phyloP scores from a whole-genome alignment of 1,139 yeast species.

The Debaryomycetaceae sp. region DNA sequence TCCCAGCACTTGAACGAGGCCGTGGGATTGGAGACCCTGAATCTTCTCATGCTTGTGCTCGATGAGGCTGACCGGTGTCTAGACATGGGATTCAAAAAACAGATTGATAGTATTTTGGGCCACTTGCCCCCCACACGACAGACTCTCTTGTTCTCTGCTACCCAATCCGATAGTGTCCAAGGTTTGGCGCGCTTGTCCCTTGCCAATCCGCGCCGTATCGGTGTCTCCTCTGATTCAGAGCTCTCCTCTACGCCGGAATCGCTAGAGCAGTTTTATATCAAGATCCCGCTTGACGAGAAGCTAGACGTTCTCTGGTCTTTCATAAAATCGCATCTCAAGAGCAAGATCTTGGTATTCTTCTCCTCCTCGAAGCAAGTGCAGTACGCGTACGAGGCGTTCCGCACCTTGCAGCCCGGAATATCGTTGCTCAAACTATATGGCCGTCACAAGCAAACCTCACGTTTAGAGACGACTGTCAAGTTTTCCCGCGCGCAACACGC shows the following conservation, averaged over 20 bases:
- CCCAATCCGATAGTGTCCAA: conserved; percentile 79
- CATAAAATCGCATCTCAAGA: conserved; percentile 75
- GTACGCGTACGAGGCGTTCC: conserved; percentile 80
- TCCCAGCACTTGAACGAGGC: conserved; percentile 94
- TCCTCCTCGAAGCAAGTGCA: conserved; percentile 95
- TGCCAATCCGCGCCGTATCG: conserved; percentile 66
- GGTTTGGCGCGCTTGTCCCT: conserved; percentile 86
- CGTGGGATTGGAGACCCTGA: conserved; percentile 70
- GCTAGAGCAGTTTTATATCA: conserved; percentile 72
- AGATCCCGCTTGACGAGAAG: conserved; percentile 66
- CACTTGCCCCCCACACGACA: conserved; percentile 83
- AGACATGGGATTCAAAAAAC: conserved; percentile 93
- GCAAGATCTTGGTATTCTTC: conserved; percentile 78
- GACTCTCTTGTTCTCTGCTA: conserved; percentile 83
- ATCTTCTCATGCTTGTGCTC: conserved; percentile 70
- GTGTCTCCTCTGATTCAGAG: conserved; percentile 38
- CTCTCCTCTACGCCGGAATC: conserved; percentile 68
- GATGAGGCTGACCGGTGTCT: conserved; percentile 96
- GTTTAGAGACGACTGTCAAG: conserved; percentile 81
- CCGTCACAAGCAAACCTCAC: conserved; percentile 86
- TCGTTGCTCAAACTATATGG: conserved; percentile 89
- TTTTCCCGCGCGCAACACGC: conserved; percentile 81
- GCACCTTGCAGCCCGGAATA: conserved; percentile 92
- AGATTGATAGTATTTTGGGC: conserved; percentile 73
- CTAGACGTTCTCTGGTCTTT: conserved; percentile 83